Conservation (phyloP, 441 rosid species). For the Brassica hybrid region DNA sequence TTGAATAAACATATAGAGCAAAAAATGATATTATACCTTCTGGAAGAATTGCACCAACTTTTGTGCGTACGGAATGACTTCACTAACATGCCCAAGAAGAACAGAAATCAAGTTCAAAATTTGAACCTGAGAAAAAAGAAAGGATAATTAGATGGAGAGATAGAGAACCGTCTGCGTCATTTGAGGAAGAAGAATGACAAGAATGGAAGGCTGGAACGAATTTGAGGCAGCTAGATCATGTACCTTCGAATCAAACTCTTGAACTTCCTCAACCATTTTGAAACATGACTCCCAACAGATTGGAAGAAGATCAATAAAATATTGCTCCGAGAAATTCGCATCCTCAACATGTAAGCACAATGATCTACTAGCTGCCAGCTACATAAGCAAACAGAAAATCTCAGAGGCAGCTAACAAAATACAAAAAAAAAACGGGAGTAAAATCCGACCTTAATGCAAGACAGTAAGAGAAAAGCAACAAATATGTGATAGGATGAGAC, state of each 20-base stretch:
- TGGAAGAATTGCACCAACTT: constrained; percentile 90
- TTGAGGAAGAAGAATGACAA: constrained; percentile 28
- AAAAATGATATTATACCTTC: constrained; percentile 60
- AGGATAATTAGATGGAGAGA: constrained; percentile 4
- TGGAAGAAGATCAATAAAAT: constrained; percentile 89
- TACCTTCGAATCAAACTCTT: constrained; percentile 99
- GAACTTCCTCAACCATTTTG: constrained; percentile 91
- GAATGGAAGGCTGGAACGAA: constrained; percentile 21
- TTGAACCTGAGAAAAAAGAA: constrained; percentile 74
- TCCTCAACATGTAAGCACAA: constrained; percentile 94
- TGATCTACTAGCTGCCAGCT: constrained; percentile 99
- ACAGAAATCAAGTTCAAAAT: constrained; percentile 91
- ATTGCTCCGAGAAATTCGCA: constrained; percentile 86
- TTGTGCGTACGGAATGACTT: constrained; percentile 78
- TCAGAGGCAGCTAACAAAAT: constrained; percentile 40
- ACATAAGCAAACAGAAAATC: constrained; percentile 41
- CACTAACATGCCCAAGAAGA: constrained; percentile 80
- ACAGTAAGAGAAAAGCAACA: constrained; percentile 4
- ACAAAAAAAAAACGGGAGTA: neutral
- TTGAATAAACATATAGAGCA: too few species aligned
- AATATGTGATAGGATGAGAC: constrained; percentile 31
- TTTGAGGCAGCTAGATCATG: constrained; percentile 27
- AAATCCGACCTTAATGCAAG: constrained; percentile 12
- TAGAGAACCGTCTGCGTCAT: constrained; percentile 18
- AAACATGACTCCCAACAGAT: constrained; percentile 92